Evolutionary conservation across 352 stramenopile species (phyloP).

Genomic region (Phytopythium sindhum): DNA sequence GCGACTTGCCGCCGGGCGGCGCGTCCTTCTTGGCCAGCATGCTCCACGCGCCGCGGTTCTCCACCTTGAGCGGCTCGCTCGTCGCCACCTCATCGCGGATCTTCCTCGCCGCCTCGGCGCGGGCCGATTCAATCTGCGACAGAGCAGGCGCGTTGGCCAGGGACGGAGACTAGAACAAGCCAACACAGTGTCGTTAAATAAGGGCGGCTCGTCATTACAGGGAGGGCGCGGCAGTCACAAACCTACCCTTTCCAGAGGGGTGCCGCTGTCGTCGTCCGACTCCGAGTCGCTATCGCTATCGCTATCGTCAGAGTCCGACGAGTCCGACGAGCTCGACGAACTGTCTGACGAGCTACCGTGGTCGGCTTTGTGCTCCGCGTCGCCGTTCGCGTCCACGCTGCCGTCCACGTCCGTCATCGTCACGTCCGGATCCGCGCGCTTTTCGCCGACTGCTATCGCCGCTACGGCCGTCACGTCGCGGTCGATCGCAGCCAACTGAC

Average conservation of each 20-base stretch:
- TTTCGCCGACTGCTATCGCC: constrained; percentile 13
- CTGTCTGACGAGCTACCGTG: constrained; percentile 50
- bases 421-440: constrained; percentile 40
- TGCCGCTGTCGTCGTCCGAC: constrained; percentile 68
- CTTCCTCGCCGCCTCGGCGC: constrained; percentile 67
- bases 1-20: constrained; percentile 34
- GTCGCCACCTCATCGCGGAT: constrained; percentile 65
- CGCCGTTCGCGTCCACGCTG: constrained; percentile 22
- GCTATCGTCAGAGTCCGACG: constrained; percentile 73
- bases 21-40: constrained; percentile 79
- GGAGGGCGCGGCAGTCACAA: constrained; percentile 21
- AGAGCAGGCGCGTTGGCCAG: constrained; percentile 51
- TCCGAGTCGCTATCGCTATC: constrained; percentile 86
- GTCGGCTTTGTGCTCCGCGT: constrained; percentile 29
- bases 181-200: constrained; percentile 12
- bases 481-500: constrained; percentile 74
- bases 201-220: constrained; percentile 1
- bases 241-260: constrained; percentile 84
- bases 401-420: constrained; percentile 46
- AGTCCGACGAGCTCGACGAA: constrained; percentile 80
- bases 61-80: constrained; percentile 66
- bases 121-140: constrained; percentile 41
- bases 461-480: constrained; percentile 17
- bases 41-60: constrained; percentile 84
- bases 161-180: constrained; percentile 41